phyloP scores from a whole-genome alignment of 768 basidiomycete genomes.

The Agrocybe chaxingu region DNA sequence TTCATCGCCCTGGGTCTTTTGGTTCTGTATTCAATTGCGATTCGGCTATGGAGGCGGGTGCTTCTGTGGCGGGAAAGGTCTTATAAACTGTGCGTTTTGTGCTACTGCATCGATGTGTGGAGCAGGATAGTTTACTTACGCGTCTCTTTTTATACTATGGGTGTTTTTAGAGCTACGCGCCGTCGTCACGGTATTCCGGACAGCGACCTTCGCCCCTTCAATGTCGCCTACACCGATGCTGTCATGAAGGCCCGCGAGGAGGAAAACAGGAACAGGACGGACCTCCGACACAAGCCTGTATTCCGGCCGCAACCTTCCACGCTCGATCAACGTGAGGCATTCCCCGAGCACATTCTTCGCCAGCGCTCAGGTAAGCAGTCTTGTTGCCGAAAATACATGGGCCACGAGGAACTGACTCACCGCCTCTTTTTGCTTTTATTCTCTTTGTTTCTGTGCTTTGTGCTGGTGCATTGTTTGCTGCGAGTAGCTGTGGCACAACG shows the following conservation, averaged over 20 bases:
- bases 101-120: background rate
- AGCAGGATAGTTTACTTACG: constrained; percentile 12
- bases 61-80: constrained; percentile 60
- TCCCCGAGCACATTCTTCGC: constrained; percentile 38
- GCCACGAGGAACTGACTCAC: background rate
- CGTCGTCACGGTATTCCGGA: constrained; percentile 83
- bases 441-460: background rate
- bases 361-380: constrained; percentile 41
- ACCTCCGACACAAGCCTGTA: constrained; percentile 29
- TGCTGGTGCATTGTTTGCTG: background rate
- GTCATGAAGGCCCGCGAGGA: constrained; percentile 56
- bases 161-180: constrained; percentile 55
- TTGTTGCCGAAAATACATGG: background rate
- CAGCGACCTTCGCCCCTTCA: constrained; percentile 78
- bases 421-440: constrained; percentile 6
- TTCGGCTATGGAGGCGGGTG: constrained; percentile 42
- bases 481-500: constrained; percentile 6
- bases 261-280: constrained; percentile 35
- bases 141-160: constrained; percentile 9
- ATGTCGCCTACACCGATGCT: constrained; percentile 76
- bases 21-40: constrained; percentile 31
- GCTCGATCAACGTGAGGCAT: constrained; percentile 33
- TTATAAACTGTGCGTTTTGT: constrained; percentile 56
- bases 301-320: constrained; percentile 21
- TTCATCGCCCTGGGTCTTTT: constrained; percentile 34